These are phyloP conservation scores for Lodderomyces jiufengensis DNA, from an alignment of 1,139 yeast species.

Conservation along the genomic window DNA sequence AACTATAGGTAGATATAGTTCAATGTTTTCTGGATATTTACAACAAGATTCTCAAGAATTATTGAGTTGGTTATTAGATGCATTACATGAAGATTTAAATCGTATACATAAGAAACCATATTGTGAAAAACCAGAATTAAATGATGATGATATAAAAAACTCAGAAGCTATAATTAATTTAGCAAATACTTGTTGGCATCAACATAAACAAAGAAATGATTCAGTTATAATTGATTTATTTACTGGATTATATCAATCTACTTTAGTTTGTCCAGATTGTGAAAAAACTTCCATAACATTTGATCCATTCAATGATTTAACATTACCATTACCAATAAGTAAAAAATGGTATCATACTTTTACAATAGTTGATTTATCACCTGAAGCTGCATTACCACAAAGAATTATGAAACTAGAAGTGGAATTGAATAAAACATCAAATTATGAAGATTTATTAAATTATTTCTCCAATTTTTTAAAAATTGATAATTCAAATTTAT, in stretches of 20 bases:
- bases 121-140: constrained; percentile 81
- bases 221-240: constrained; percentile 82
- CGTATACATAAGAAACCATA: constrained; percentile 79
- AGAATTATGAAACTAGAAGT: constrained; percentile 52
- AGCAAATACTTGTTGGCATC: constrained; percentile 78
- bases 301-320: constrained; percentile 90
- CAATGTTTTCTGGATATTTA: constrained; percentile 80
- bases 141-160: constrained; percentile 58
- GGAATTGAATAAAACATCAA: constrained; percentile 64
- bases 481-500: constrained; percentile 42
- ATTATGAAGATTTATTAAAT: constrained; percentile 59
- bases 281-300: constrained; percentile 79
- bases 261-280: constrained; percentile 85
- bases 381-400: constrained; percentile 31
- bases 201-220: constrained; percentile 78
- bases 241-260: constrained; percentile 87
- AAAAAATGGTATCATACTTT: constrained; percentile 71
- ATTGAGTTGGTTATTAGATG: constrained; percentile 83
- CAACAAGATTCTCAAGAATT: constrained; percentile 98
- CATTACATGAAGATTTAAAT: constrained; percentile 90
- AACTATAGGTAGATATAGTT: constrained; percentile 74
- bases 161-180: constrained; percentile 51
- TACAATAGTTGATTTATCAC: constrained; percentile 56
- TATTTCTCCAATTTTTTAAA: constrained; percentile 55
- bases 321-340: constrained; percentile 81